phyloP scores from a whole-genome alignment of 805 yeast genomes.

The Starmerella geochares region DNA sequence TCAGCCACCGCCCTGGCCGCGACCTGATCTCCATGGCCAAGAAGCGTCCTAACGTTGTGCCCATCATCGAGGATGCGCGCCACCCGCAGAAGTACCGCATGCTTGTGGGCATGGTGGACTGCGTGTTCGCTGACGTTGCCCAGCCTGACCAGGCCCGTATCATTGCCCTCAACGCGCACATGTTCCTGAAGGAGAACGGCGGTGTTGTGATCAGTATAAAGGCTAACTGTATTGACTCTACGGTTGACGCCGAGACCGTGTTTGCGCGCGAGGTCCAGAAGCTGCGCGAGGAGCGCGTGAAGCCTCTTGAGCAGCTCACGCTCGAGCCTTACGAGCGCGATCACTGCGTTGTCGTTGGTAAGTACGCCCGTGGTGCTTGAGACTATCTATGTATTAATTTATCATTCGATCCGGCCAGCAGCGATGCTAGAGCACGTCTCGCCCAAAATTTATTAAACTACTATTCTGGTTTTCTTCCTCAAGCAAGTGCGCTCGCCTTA shows the following conservation, averaged over 20 bases:
- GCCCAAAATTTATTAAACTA: not conserved
- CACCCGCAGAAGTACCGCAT: slow-evolving; percentile 99
- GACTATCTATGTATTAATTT: slow-evolving; percentile 7
- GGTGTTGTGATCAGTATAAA: slow-evolving; percentile 97
- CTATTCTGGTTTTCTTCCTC: no score
- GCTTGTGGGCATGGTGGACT: slow-evolving; percentile 98
- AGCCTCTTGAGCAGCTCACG: slow-evolving; percentile 96
- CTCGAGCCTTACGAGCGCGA: slow-evolving; percentile 99
- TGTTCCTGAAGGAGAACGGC: slow-evolving; percentile 97
- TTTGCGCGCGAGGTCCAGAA: slow-evolving; percentile 99
- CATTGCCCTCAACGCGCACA: slow-evolving; percentile 94
- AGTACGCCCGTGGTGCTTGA: slow-evolving; percentile 75
- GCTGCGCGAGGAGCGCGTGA: slow-evolving; percentile 96
- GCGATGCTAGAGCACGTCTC: not conserved
- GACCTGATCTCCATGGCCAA: slow-evolving; percentile 98
- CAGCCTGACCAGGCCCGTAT: slow-evolving; percentile 99
- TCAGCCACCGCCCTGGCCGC: slow-evolving; percentile 99
- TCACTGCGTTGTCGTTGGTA: slow-evolving; percentile 97
- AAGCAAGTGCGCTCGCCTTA: no score
- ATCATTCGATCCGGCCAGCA: not conserved
- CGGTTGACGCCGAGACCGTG: slow-evolving; percentile 98
- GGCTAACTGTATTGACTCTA: slow-evolving; percentile 99
- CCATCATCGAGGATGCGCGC: slow-evolving; percentile 98
- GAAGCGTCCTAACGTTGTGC: slow-evolving; percentile 98
- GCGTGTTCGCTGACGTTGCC: slow-evolving; percentile 98